Conservation (phyloP, 306 rosid species). For the Sesbania bispinosa region DNA sequence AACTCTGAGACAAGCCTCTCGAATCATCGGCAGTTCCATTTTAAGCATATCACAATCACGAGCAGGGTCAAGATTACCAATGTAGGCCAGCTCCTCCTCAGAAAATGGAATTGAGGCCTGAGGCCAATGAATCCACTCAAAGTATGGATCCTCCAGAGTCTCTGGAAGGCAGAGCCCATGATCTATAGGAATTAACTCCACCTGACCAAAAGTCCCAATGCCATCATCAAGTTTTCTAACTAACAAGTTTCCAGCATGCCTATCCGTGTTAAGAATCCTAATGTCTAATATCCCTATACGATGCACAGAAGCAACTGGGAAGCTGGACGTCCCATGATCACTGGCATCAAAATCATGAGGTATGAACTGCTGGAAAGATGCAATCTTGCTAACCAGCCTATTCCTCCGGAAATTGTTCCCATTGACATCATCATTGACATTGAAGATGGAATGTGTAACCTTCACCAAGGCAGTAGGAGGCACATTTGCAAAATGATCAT, state of each 20-base stretch:
- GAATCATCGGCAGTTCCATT: slow-evolving; percentile 89
- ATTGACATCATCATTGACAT: slow-evolving; percentile 85
- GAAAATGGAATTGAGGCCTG: slow-evolving; percentile 96
- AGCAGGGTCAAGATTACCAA: slow-evolving; percentile 51
- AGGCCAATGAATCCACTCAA: slow-evolving; percentile 99
- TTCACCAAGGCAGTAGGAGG: slow-evolving; percentile 94
- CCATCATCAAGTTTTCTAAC: slow-evolving; percentile 83
- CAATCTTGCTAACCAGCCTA: slow-evolving; percentile 87
- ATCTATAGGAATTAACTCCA: slow-evolving; percentile 94
- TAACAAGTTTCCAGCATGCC: slow-evolving; percentile 95
- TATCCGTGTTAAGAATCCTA: slow-evolving; percentile 95
- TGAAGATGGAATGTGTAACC: slow-evolving; percentile 93
- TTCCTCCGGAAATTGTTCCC: slow-evolving; percentile 62
- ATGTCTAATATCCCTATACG: slow-evolving; percentile 92
- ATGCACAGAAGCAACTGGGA: slow-evolving; percentile 90
- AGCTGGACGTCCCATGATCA: slow-evolving; percentile 96
- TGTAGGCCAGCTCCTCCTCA: slow-evolving; percentile 86
- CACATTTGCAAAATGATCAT: slow-evolving; percentile 84
- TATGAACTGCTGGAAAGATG: slow-evolving; percentile 87
- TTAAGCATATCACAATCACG: slow-evolving; percentile 72
- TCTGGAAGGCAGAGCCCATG: slow-evolving; percentile 98
- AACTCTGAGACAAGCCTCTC: slow-evolving; percentile 92
- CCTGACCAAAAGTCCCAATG: slow-evolving; percentile 78
- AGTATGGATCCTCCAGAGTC: slow-evolving; percentile 90
- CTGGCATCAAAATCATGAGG: slow-evolving; percentile 97